Evolutionary conservation across 1,284 basidiomycete genomes (phyloP), one percentile per base, ranked within the genome.

Genomic region (Abortiporus biennis): DNA sequence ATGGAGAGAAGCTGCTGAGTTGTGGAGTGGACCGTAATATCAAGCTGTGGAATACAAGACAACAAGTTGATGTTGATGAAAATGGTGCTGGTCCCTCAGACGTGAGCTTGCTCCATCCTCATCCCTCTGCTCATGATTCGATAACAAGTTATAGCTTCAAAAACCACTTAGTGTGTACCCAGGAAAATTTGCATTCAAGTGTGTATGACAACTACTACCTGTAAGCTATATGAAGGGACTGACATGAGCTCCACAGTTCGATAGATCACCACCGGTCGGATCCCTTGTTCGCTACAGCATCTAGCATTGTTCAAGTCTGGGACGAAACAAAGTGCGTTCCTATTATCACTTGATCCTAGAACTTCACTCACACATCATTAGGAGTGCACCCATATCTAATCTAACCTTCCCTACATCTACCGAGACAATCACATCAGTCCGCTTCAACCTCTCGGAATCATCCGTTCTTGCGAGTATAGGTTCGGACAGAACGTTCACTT

Each of bases 231-330:
- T 29, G 11, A 37, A 8, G 25, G 13, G 35, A 34, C 55, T 43
- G n/a, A n/a, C 8, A 40, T 17, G 44, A 42, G 46, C 34, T 16
- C 36, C 34, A 21, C 54, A 94, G 92, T 58, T 87, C 88, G 31
- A 88, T 99, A 65, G 92, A 97, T 54, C 96, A 98, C 58, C 96
- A 98, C 61, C 78, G 85, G 36, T 78, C 78, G 33, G 87, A 92
- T 48, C 75, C 86, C 16, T 62, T 94, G 3, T 99, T 99, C 54
- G 95, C 93, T 0, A 96, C 95, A 0, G 93, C 92, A 2, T 95
- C 92, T 1, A 92, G 86, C 54, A 75, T 80, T 20, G 93, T 99
- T 9, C 95, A 99, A 61, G 75, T 98, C 52, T 99, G 96, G 96
- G 96, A 99, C 56, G 89, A 98, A 64, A 93, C 86, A 36, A 91